Evolutionary conservation across 176 grass and related monocot genomes (phyloP).

Genomic region (Typha latifolia): DNA sequence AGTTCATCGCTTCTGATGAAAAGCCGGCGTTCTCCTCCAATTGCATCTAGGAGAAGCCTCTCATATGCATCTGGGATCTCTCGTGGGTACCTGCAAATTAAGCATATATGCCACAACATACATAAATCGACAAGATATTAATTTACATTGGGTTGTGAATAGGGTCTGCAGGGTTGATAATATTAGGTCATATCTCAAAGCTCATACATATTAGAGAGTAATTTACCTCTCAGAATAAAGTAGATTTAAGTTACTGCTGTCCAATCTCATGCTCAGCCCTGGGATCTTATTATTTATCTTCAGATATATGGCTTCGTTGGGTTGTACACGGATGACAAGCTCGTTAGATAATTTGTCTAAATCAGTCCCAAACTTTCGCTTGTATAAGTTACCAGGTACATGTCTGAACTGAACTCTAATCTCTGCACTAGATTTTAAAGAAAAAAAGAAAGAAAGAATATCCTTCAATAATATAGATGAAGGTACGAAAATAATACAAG

Average conservation of each 20-base stretch:
- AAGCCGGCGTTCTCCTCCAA: slow-evolving; percentile 73
- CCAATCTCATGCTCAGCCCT: slow-evolving; percentile 75
- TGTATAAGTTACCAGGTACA: slow-evolving; percentile 84
- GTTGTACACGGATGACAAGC: slow-evolving; percentile 81
- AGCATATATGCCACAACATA: no score
- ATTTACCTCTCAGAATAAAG: slow-evolving; percentile 50
- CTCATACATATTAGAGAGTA: not conserved
- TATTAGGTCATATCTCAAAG: no score
- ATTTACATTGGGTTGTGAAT: no score
- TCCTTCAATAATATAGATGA: not conserved
- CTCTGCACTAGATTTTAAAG: slow-evolving; percentile 47
- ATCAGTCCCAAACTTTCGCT: slow-evolving; percentile 32
- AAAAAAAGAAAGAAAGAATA: not conserved
- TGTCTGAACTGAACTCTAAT: slow-evolving; percentile 92
- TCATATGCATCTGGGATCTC: slow-evolving; percentile 97
- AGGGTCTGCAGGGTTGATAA: no score
- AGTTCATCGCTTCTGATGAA: slow-evolving; percentile 97
- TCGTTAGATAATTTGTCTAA: slow-evolving; percentile 77
- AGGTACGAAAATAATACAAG: not conserved
- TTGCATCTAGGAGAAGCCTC: slow-evolving; percentile 73
- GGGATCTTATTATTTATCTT: slow-evolving; percentile 96
- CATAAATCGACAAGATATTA: no score
- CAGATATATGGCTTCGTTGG: slow-evolving; percentile 91
- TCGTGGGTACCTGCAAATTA: slow-evolving; percentile 28
- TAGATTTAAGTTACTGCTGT: slow-evolving; percentile 78